These are phyloP conservation scores for Kodamaea anthophila DNA, from an alignment of 1,139 yeast species.

Conservation along the genomic window DNA sequence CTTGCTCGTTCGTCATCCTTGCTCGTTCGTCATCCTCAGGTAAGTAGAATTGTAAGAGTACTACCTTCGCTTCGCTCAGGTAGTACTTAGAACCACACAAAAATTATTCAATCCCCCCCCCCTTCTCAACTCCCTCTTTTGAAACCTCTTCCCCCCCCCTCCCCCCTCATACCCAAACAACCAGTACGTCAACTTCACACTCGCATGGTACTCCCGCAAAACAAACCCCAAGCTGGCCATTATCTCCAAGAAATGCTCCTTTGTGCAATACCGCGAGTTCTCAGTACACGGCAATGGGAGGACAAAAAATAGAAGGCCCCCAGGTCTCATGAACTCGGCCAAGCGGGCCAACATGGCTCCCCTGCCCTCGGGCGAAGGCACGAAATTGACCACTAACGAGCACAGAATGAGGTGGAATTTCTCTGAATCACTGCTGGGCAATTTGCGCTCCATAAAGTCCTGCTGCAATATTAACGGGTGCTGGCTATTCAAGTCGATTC, in stretches of 20 bases:
- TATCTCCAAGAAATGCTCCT: constrained; percentile 36
- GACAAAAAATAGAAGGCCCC: constrained; percentile 58
- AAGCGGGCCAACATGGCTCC: constrained; percentile 73
- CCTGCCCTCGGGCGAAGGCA: constrained; percentile 61
- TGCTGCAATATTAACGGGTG: constrained; percentile 65
- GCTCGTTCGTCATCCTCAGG: too few relatives aligned
- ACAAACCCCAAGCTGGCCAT: constrained; percentile 57
- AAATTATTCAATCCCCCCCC: constrained; percentile 63
- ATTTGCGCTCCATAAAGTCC: constrained; percentile 76
- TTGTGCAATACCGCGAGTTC: constrained; percentile 74
- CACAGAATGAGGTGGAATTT: constrained; percentile 68
- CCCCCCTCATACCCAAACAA: constrained; percentile 47
- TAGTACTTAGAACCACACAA: constrained; percentile 27
- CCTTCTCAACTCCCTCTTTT: constrained; percentile 44
- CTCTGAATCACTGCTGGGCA: constrained; percentile 41
- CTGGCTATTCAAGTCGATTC: constrained; percentile 81
- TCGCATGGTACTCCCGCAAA: constrained; percentile 43
- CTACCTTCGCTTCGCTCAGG: neutral
- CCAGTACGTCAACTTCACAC: constrained; percentile 78
- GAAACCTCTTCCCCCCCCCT: constrained; percentile 11
- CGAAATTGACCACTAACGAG: constrained; percentile 83
- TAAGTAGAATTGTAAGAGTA: too few relatives aligned
- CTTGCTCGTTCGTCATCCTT: too few relatives aligned
- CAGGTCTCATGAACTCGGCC: constrained; percentile 44
- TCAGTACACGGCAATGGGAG: constrained; percentile 80